Conservation (phyloP, 805 yeast genomes). For the Kazachstania kunashirensis region DNA sequence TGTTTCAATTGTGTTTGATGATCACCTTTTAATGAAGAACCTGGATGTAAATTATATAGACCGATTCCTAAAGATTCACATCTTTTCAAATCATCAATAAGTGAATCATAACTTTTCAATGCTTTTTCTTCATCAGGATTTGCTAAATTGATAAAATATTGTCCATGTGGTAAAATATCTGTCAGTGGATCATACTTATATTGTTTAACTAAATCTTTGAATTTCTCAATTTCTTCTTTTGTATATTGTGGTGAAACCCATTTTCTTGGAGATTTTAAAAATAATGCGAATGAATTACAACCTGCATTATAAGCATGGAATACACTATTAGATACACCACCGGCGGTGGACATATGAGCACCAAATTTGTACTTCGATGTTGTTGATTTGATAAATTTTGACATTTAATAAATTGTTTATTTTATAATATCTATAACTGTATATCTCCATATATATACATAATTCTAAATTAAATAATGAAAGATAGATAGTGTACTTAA, state of each 20-base stretch:
- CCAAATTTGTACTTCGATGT: constrained; percentile 57
- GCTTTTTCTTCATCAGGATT: constrained; percentile 80
- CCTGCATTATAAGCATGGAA: constrained; percentile 46
- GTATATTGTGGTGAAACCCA: constrained; percentile 81
- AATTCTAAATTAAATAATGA: no score
- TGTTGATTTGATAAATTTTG: constrained; percentile 35
- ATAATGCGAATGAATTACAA: constrained; percentile 76
- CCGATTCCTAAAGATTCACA: constrained; percentile 84
- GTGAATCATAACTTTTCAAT: constrained; percentile 61
- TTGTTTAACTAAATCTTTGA: constrained; percentile 51
- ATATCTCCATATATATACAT: no score
- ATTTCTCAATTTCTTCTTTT: constrained; percentile 55
- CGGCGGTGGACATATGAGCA: constrained; percentile 79
- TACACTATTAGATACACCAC: constrained; percentile 68
- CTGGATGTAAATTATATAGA: constrained; percentile 86
- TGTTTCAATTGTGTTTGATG: constrained; percentile 53
- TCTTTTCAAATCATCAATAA: constrained; percentile 76
- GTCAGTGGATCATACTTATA: constrained; percentile 62
- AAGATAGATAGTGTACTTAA: no score
- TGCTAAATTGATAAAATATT: constrained; percentile 85
- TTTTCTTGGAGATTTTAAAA: constrained; percentile 78
- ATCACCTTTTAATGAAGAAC: constrained; percentile 71
- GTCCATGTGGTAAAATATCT: constrained; percentile 89
- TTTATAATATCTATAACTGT: no score
- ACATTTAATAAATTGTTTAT: no score